Evolutionary conservation across 148 eudicot genomes (phyloP), one percentile per base, ranked within the genome.

Genomic region (Limonium bicolor): DNA sequence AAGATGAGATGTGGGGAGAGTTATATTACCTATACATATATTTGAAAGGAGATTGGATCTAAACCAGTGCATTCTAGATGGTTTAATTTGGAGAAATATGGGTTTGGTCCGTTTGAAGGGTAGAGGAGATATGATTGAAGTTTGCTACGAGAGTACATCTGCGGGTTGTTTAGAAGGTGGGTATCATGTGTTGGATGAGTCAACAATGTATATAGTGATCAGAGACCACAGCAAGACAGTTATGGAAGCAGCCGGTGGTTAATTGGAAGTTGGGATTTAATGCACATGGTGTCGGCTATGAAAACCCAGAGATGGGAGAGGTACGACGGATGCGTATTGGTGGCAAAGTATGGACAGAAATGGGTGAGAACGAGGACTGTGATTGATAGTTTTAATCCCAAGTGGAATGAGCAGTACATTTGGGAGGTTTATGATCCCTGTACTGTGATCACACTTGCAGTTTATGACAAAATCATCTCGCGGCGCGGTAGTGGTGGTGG

Each of bases 161-260:
- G 10, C 29, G 73, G 27, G 60, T 63, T 68, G 68, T 14, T 60
- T 68, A 1, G 73, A 68, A 40, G 73, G 73, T 9, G 73, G 73
- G 1, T 68, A 68, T 27, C 73, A 68, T 27, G 73, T 68, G 13
- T 57, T 68, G 7, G 73, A 68, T 35, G 73, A 68, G 38, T 63
- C 73, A 18, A 68, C 73, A 3, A 68, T 68, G 73, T 68, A 68
- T n/a, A 68, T 68, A 68, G 73, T 6, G 73, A 68, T 33, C 60
- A 62, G 6, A 48, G 73, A 20, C 68, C 73, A 68, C 73, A 3
- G 73, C 73, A 0, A 41, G 64, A 23, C 73, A 68, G 40, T 37
- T 68, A 1, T 68, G 73, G 73, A 68, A 68, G 41, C 56, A 59
- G 23, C 73, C 73, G 0, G 19, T 48, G 6, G 52, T 36, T 36